Percentiles rank a stretch among this genome's conserved stretches.
These are phyloP conservation scores for Syzygium syzygioides DNA, from an alignment of 441 rosid species.

Conservation along the genomic window DNA sequence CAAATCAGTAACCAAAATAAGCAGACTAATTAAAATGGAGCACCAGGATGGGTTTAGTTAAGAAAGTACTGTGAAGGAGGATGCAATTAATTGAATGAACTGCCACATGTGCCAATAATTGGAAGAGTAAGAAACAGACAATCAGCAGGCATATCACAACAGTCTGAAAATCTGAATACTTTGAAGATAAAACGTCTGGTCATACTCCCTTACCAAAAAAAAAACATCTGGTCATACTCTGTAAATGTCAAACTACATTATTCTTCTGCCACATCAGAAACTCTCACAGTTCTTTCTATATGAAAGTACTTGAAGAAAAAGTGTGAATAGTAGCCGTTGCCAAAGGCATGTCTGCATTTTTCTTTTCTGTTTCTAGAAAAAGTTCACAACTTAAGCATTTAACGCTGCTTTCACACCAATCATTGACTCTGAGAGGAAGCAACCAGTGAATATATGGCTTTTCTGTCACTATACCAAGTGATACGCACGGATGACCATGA, in stretches of 20 bases:
- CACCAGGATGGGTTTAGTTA: neutral
- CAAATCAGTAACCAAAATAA: neutral
- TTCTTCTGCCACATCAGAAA: neutral
- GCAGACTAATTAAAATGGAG: neutral
- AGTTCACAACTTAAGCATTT: neutral
- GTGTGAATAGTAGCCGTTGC: neutral
- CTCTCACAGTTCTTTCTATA: neutral
- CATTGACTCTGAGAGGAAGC: neutral
- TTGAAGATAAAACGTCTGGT: neutral
- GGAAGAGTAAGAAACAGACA: neutral
- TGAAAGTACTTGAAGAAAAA: neutral
- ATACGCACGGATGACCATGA: slow-evolving; percentile 97
- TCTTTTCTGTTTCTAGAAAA: neutral
- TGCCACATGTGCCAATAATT: neutral
- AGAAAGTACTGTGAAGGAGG: neutral
- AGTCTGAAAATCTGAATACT: neutral
- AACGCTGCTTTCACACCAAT: neutral
- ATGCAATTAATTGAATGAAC: neutral
- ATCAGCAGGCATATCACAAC: neutral
- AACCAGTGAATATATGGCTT: neutral
- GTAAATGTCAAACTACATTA: neutral
- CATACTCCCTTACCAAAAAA: too few relatives aligned
- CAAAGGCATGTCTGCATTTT: neutral
- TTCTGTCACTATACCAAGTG: slow-evolving; percentile 48
- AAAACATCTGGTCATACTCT: neutral